These are phyloP conservation scores for Penicillium sclerotigenum DNA, from an alignment of 2,329 filamentous ascomycete species.

Conservation along the genomic window DNA sequence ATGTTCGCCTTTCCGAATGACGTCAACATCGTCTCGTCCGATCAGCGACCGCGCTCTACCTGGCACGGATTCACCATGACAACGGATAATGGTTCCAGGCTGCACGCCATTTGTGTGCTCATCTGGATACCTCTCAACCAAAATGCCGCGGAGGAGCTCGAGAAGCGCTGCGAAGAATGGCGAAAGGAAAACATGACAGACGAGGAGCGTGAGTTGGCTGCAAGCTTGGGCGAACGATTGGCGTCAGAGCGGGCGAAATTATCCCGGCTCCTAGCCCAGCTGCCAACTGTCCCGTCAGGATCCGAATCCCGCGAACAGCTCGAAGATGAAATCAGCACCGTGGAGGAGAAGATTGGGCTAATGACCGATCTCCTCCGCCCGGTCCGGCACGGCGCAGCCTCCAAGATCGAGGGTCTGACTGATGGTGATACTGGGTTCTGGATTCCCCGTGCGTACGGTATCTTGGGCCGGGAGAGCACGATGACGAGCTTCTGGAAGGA, in stretches of 20 bases:
- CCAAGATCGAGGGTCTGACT: conserved; percentile 94
- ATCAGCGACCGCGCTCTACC: conserved; percentile 88
- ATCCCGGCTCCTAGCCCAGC: conserved; percentile 77
- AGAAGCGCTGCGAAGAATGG: conserved; percentile 76
- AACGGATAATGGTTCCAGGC: conserved; percentile 80
- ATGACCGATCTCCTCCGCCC: conserved; percentile 96
- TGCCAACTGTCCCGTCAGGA: conserved; percentile 77
- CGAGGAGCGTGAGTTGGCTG: conserved; percentile 89
- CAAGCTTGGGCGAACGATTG: conserved; percentile 82
- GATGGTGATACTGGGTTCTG: conserved; percentile 94
- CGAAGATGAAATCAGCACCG: conserved; percentile 90
- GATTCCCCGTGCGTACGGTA: conserved; percentile 90
- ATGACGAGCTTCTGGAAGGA: conserved; percentile 97
- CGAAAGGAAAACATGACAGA: conserved; percentile 94
- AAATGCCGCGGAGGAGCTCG: conserved; percentile 73
- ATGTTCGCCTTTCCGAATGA: conserved; percentile 99
- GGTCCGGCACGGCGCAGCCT: conserved; percentile 87
- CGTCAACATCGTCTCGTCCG: conserved; percentile 92
- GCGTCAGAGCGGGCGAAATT: conserved; percentile 85
- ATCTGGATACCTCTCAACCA: conserved; percentile 87
- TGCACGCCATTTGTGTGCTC: conserved; percentile 87
- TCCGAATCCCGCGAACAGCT: conserved; percentile 76
- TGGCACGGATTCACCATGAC: conserved; percentile 99
- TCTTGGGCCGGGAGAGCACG: conserved; percentile 78
- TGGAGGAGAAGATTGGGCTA: conserved; percentile 93